phyloP scores from a whole-genome alignment of 495 filamentous ascomycete species.

The Stereocaulon alpinum region DNA sequence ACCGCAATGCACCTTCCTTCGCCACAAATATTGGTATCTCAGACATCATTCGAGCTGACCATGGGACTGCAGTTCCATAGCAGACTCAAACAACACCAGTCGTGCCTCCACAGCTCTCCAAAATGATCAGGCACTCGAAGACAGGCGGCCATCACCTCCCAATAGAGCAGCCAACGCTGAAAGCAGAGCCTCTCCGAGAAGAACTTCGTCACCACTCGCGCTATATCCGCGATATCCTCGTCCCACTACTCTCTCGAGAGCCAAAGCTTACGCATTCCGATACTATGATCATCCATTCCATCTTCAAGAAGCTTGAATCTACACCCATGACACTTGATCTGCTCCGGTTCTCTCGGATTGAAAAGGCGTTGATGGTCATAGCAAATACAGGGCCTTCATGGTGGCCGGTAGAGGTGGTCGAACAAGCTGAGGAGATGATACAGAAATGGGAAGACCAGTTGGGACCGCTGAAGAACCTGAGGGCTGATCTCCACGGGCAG shows the following conservation, averaged over 20 bases:
- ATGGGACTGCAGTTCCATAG: not conserved
- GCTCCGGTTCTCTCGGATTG: constrained; percentile 19
- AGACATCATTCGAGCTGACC: not conserved
- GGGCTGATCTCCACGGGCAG: constrained; percentile 19
- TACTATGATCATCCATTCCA: constrained; percentile 1
- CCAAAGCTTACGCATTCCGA: not conserved
- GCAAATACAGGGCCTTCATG: not conserved
- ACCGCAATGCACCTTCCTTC: constrained; percentile 1
- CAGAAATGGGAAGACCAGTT: constrained; percentile 19
- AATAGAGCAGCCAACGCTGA: not conserved
- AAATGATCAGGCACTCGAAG: not conserved
- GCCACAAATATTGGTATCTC: not conserved
- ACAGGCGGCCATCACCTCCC: not conserved
- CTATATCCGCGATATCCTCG: constrained; percentile 20
- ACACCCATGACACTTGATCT: constrained; percentile 15
- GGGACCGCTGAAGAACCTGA: constrained; percentile 14
- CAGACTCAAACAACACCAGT: not conserved
- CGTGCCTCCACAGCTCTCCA: not conserved
- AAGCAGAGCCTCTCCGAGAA: not conserved
- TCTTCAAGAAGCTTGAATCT: constrained; percentile 10
- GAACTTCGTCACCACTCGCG: constrained; percentile 12
- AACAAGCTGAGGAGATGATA: constrained; percentile 12
- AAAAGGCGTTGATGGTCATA: constrained; percentile 17
- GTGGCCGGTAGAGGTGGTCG: constrained; percentile 18
- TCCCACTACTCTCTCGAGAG: constrained; percentile 7